These are phyloP conservation scores for Alectoria sarmentosa DNA, from an alignment of 495 filamentous ascomycete genomes.

Conservation along the genomic window DNA sequence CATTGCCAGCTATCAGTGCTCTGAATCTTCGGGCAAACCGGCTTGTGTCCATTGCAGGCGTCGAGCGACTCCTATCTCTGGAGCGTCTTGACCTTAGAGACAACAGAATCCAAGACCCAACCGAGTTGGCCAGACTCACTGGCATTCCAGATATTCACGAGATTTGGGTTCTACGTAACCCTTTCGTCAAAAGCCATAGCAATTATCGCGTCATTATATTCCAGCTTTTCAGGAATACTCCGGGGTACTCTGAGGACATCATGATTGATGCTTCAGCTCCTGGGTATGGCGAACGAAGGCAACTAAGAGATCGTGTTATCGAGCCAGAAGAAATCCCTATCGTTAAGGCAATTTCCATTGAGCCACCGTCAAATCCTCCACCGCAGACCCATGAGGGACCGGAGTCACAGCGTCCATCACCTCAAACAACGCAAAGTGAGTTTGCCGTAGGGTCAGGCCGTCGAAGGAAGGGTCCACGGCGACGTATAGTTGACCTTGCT, in stretches of 20 bases:
- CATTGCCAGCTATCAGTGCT: constrained; percentile 86
- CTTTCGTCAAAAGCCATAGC: constrained; percentile 80
- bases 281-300: constrained; percentile 72
- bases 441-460: constrained; percentile 35
- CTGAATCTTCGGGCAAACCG: constrained; percentile 89
- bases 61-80: constrained; percentile 80
- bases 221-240: constrained; percentile 90
- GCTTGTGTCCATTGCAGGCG: constrained; percentile 78
- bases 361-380: constrained; percentile 29
- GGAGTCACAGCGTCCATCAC: constrained; percentile 8
- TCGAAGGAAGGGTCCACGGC: constrained; percentile 50
- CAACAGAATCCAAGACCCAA: constrained; percentile 84
- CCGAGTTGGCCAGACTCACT: constrained; percentile 82
- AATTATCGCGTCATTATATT: constrained; percentile 85
- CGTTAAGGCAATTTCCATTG: constrained; percentile 54
- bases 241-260: constrained; percentile 86
- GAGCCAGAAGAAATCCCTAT: constrained; percentile 69
- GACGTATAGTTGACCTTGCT: constrained; percentile 79
- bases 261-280: constrained; percentile 79
- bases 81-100: constrained; percentile 89
- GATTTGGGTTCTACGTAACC: constrained; percentile 84
- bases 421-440: constrained; percentile 27
- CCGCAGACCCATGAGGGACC: constrained; percentile 22
- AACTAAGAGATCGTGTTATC: constrained; percentile 73
- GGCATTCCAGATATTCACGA: constrained; percentile 85